Evolutionary conservation across 2,329 filamentous ascomycete species (phyloP), one percentile per base, ranked within the genome.

Genomic region (Curvularia eragrostidis): DNA sequence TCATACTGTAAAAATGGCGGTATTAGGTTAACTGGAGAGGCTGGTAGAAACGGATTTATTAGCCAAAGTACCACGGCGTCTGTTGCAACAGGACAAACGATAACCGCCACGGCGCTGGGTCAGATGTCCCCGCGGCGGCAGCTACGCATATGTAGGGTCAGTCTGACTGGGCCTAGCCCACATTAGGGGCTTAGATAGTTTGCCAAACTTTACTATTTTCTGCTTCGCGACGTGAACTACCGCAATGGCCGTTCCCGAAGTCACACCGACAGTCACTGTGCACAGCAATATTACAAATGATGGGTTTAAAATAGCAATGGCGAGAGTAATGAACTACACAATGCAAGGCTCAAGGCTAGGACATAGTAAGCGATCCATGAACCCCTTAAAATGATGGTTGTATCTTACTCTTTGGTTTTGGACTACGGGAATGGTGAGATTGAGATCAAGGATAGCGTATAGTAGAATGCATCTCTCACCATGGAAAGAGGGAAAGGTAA

Each of bases 231-330:
- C 10, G 32, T 30, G 26, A 18, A 26, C 41, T 43, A 26, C 23
- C 19, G n/a, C 26, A 47, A 47, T 34, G 43, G 5, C n/a, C n/a
- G 10, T 13, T 46, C 28, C 26, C 18, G 26, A 47, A 28, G 43
- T 47, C 26, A 47, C 43, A 19, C 18, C 43, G n/a, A 19, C 18
- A 93, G 75, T 87, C 82, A 2, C 72, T 81, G 24, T 84, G 83
- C 1, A 68, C 74, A 3, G 73, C 79, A 21, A 85, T 83, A 1
- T 87, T n/a, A 23, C 5, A 12, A 18, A 18, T 5, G 13, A 10
- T 43, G 21, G 26, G 15, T 43, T n/a, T 13, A 19, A 30, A 19
- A 23, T 30, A 18, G n/a, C 15, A 21, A 9, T 26, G 13, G 19
- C n/a, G 7, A 7, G 23, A 43, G 3, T 18, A 3, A 13, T n/a